Evolutionary conservation across 2,329 filamentous ascomycete genomes (phyloP).

Genomic region (Pezicula carpinea): DNA sequence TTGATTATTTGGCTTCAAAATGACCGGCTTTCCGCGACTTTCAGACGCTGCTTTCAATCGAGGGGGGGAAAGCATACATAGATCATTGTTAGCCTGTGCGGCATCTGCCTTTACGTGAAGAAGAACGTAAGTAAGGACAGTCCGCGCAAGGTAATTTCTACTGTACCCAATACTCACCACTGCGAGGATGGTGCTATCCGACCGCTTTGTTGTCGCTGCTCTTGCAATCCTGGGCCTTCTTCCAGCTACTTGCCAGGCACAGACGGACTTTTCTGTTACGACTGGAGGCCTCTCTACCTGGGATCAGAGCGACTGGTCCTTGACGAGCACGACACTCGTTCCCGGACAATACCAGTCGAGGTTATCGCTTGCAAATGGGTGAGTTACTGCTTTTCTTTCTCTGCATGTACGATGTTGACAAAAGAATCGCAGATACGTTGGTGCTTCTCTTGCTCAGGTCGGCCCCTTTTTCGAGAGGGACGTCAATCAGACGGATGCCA

Average conservation of each 20-base stretch:
- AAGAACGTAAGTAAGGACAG: no score
- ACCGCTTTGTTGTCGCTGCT: background rate
- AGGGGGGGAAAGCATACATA: no score
- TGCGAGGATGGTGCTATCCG: no score
- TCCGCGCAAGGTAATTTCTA: no score
- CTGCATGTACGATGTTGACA: background rate
- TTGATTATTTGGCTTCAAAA: no score
- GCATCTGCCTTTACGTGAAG: no score
- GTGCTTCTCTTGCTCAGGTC: slow-evolving; percentile 24
- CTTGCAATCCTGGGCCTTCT: background rate
- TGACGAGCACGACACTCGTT: slow-evolving; percentile 20
- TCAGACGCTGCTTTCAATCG: no score
- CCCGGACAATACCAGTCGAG: slow-evolving; percentile 28
- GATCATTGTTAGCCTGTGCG: no score
- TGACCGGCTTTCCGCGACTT: no score
- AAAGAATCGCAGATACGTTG: slow-evolving; percentile 21
- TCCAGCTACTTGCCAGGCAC: slow-evolving; percentile 4
- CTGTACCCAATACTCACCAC: no score
- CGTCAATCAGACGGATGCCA: slow-evolving; percentile 25
- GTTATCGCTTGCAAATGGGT: slow-evolving; percentile 29
- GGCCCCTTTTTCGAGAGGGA: slow-evolving; percentile 29
- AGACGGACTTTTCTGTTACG: slow-evolving; percentile 25
- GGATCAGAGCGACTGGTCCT: slow-evolving; percentile 26
- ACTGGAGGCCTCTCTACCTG: slow-evolving; percentile 18
- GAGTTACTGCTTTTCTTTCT: slow-evolving; percentile 1